Conservation (phyloP, 106 monocot genomes). For the Phalaenopsis aphrodite region DNA sequence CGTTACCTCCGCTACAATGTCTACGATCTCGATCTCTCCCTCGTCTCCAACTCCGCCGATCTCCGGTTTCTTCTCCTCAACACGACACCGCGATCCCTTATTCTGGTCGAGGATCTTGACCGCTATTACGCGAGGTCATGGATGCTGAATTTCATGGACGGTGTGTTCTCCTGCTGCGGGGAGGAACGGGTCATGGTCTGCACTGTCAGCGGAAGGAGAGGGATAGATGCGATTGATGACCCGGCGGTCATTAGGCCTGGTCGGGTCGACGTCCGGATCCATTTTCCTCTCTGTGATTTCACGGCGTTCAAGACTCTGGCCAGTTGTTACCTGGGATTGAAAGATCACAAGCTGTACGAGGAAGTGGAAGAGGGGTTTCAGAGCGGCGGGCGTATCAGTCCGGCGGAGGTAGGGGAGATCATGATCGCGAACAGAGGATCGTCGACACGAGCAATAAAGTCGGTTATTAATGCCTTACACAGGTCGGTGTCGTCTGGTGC, state of each 20-base stretch:
- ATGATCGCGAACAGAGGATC: conserved; percentile 45
- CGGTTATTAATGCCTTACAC: conserved; percentile 30
- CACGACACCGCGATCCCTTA: conserved; percentile 34
- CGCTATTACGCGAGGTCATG: conserved; percentile 8
- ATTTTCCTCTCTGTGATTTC: conserved; percentile 58
- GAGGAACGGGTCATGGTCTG: conserved; percentile 55
- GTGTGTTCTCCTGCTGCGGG: conserved; percentile 55
- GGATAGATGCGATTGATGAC: conserved; percentile 9
- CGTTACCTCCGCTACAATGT: conserved; percentile 47
- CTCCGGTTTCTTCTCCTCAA: conserved; percentile 26
- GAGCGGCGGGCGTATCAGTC: conserved; percentile 32
- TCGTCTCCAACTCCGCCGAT: conserved; percentile 16
- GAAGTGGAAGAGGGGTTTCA: conserved; percentile 50
- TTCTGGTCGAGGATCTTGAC: conserved; percentile 52
- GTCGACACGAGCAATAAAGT: conserved; percentile 46
- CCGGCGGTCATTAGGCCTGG: conserved; percentile 40
- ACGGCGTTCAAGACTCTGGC: conserved; percentile 48
- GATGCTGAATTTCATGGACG: conserved; percentile 42
- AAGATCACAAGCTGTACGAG: conserved; percentile 52
- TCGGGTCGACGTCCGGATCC: conserved; percentile 33
- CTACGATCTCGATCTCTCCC: conserved; percentile 40
- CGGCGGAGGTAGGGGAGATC: conserved; percentile 53
- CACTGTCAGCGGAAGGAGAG: conserved; percentile 19
- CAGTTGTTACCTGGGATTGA: conserved; percentile 43
- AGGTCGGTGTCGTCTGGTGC: neutral